Evolutionary conservation across 495 filamentous ascomycete genomes (phyloP), one percentile per base, ranked within the genome.

Genomic region (Pseudoneurospora amorphoporcata): DNA sequence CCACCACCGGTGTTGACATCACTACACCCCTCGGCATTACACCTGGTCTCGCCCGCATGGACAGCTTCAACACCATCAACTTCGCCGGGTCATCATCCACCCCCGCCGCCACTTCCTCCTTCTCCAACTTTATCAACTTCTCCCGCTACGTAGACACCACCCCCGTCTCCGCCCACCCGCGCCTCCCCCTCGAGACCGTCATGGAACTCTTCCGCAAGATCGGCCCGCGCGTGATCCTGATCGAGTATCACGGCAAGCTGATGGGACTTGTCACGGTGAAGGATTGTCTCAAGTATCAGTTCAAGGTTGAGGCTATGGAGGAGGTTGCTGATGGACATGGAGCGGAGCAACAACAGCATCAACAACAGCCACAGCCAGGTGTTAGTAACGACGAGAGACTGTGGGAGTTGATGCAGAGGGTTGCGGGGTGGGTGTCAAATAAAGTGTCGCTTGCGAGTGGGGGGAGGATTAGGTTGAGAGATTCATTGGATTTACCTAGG

Each of bases 131-230:
- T 7, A 83, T 98, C 35, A 93, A 98, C 80, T 94, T 99, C 76
- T 90, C 89, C 75, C 89, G 90, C 39, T 98, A 94, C 78, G 91
- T 97, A 45, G 94, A 99, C 80, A 87, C 93, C 65, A 97, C 94
- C 0, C 95, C 96, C 5, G 86, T 98, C 6, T 91, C 94, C 3
- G 94, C 94, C 8, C 96, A 99, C 78, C 95, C 95, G 0, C 90
- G 93, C 2, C 88, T 98, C 7, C 92, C 95, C 0, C 88, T 99
- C 0, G 95, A 99, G 81, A 99, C 95, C 0, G 95, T 97, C 61
- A 98, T 98, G 94, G 95, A 99, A 79, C 88, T 98, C 61, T 99
- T 99, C 86, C 95, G 95, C 79, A 99, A 99, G 84, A 94, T 99
- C 82, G 95, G 96, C 0, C 95, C 95, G 3, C 89, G 96, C 2